phyloP scores from a whole-genome alignment of 495 filamentous ascomycete species.

The Aspergillus nidulans region DNA sequence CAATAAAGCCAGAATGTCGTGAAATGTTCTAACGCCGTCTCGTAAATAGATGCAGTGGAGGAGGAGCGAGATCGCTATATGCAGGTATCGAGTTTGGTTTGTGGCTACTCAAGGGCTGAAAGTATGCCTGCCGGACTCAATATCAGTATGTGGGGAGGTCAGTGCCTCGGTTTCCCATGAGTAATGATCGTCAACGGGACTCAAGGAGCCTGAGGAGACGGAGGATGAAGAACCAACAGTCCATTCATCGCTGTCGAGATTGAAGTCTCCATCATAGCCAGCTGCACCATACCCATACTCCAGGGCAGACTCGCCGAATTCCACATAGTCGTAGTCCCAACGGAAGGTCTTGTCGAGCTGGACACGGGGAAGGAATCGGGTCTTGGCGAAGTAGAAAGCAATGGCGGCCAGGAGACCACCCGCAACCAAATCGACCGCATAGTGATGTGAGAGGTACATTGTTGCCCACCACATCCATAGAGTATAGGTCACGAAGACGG shows the following conservation, averaged over 20 bases:
- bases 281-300: slow-evolving; percentile 54
- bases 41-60: slow-evolving; percentile 27
- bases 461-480: slow-evolving; percentile 98
- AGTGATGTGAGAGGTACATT: slow-evolving; percentile 95
- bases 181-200: slow-evolving; percentile 57
- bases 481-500: slow-evolving; percentile 73
- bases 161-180: slow-evolving; percentile 61
- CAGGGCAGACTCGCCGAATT: slow-evolving; percentile 60
- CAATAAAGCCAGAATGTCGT: slow-evolving; percentile 43
- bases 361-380: slow-evolving; percentile 72
- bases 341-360: slow-evolving; percentile 80
- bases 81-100: slow-evolving; percentile 18
- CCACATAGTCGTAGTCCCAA: slow-evolving; percentile 95
- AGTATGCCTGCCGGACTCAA: slow-evolving; percentile 43
- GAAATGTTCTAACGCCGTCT: slow-evolving; percentile 38
- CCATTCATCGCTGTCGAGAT: slow-evolving; percentile 66
- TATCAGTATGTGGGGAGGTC: slow-evolving; percentile 47
- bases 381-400: slow-evolving; percentile 73
- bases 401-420: slow-evolving; percentile 77
- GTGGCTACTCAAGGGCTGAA: slow-evolving; percentile 15
- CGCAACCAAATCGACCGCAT: slow-evolving; percentile 86
- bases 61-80: slow-evolving; percentile 25
- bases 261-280: slow-evolving; percentile 52
- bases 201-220: slow-evolving; percentile 57
- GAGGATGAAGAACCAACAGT: slow-evolving; percentile 70